phyloP scores from a whole-genome alignment of 176 grass and related monocot genomes.

The Cocos nucifera region DNA sequence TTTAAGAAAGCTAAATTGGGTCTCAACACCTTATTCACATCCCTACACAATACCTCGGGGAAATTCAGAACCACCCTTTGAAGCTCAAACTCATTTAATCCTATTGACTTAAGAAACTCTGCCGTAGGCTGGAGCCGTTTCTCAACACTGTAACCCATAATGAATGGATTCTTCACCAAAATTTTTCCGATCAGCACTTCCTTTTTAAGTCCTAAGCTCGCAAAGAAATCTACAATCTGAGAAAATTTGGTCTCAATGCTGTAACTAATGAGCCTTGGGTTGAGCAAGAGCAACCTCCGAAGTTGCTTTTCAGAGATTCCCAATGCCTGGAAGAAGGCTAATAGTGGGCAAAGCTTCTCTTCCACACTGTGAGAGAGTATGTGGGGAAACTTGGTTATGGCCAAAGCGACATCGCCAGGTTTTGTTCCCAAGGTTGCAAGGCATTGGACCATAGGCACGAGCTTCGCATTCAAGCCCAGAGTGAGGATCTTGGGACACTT shows the following conservation, averaged over 20 bases:
- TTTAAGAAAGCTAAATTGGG: conserved; percentile 67
- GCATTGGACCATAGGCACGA: conserved; percentile 85
- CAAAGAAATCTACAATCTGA: conserved; percentile 52
- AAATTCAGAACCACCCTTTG: conserved; percentile 54
- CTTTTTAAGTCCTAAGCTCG: conserved; percentile 58
- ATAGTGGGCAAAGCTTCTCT: conserved; percentile 85
- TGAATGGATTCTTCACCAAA: conserved; percentile 70
- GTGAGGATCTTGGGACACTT: conserved; percentile 93
- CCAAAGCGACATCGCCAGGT: conserved; percentile 60
- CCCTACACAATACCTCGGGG: conserved; percentile 61
- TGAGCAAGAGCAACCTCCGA: conserved; percentile 73
- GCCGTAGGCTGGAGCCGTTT: conserved; percentile 68
- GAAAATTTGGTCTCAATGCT: conserved; percentile 89
- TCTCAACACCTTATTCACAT: conserved; percentile 53
- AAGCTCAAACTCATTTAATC: conserved; percentile 45
- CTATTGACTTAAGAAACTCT: conserved; percentile 67
- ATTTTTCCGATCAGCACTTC: conserved; percentile 68
- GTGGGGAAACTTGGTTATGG: conserved; percentile 76
- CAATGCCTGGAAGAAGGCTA: conserved; percentile 81
- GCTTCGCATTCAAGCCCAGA: conserved; percentile 50
- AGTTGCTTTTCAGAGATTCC: conserved; percentile 79
- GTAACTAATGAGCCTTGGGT: conserved; percentile 93
- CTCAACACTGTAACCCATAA: conserved; percentile 75
- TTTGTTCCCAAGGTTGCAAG: conserved; percentile 60
- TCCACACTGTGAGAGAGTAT: conserved; percentile 85